A percentile compares a stretch with the other conserved stretches of the same genome.
Conservation (phyloP, 768 basidiomycete species). For the Lentinula detonsa region DNA sequence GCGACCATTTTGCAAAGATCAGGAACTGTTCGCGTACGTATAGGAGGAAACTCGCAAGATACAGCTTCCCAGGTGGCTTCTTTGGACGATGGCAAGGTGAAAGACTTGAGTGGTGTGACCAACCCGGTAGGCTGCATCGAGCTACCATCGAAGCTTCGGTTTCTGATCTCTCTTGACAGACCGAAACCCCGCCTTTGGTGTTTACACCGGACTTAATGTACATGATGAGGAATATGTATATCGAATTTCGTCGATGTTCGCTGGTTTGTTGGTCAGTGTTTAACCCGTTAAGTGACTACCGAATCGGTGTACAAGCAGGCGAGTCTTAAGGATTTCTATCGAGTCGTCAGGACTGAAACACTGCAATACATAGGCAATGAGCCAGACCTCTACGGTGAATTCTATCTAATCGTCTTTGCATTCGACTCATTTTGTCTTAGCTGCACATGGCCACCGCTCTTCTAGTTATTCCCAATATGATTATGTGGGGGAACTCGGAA, state of each 20-base stretch:
- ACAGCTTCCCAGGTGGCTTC: conserved; percentile 28
- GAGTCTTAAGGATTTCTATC: conserved; percentile 19
- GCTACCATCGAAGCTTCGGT: not conserved
- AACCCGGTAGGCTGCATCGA: conserved; percentile 19
- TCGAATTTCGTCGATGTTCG: conserved; percentile 35
- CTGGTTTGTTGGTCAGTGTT: conserved; percentile 42
- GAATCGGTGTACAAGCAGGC: conserved; percentile 48
- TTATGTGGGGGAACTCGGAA: conserved; percentile 30
- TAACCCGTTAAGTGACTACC: conserved; percentile 33
- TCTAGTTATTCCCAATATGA: conserved; percentile 10
- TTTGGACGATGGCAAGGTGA: conserved; percentile 31
- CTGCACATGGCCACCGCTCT: conserved; percentile 14
- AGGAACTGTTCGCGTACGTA: conserved; percentile 39
- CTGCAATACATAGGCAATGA: conserved; percentile 20
- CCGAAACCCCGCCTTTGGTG: conserved; percentile 47
- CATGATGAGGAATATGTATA: conserved; percentile 36
- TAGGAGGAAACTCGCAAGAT: conserved; percentile 62
- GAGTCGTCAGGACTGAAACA: not conserved
- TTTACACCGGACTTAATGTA: conserved; percentile 48
- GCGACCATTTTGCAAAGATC: conserved; percentile 43
- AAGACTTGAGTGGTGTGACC: conserved; percentile 19
- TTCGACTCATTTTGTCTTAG: conserved; percentile 36
- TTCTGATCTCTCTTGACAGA: conserved; percentile 20
- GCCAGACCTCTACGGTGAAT: conserved; percentile 21
- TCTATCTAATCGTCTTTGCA: not conserved